These are phyloP conservation scores for Alternaria sp. DNA, from an alignment of 2,329 filamentous ascomycete species.

Conservation along the genomic window DNA sequence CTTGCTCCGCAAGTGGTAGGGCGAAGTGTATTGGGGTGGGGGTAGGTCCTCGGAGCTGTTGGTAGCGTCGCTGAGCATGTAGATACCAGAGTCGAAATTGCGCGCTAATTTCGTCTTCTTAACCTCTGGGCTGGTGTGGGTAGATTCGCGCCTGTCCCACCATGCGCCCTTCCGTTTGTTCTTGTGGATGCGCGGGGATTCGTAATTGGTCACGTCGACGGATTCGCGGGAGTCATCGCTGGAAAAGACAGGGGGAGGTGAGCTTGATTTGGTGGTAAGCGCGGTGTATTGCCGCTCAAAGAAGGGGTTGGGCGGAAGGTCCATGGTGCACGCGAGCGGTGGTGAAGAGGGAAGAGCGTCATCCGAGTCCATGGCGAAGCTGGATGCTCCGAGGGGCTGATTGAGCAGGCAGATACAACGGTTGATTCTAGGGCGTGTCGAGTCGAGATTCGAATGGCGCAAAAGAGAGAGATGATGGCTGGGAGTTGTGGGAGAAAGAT, in stretches of 20 bases:
- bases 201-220: slow-evolving; percentile 44
- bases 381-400: too few relatives aligned
- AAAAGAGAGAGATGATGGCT: slow-evolving; percentile 3
- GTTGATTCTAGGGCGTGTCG: neutral
- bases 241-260: slow-evolving; percentile 46
- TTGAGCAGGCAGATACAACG: neutral
- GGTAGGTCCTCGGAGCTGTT: slow-evolving; percentile 27
- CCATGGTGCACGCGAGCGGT: slow-evolving; percentile 32
- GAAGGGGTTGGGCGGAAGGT: slow-evolving; percentile 35
- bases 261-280: slow-evolving; percentile 45
- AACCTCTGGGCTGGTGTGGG: slow-evolving; percentile 25
- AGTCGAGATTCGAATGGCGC: neutral
- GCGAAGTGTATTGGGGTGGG: slow-evolving; percentile 24
- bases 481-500: slow-evolving; percentile 9
- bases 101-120: slow-evolving; percentile 44
- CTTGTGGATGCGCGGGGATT: slow-evolving; percentile 44
- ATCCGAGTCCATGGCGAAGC: slow-evolving; percentile 35
- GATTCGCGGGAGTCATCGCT: slow-evolving; percentile 44
- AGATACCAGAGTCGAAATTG: slow-evolving; percentile 46
- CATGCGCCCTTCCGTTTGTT: slow-evolving; percentile 46
- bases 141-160: slow-evolving; percentile 36
- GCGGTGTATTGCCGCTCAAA: slow-evolving; percentile 28
- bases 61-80: slow-evolving; percentile 43
- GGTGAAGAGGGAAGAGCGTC: slow-evolving; percentile 35
- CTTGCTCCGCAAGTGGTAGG: slow-evolving; percentile 4